Percentiles rank a stretch among this genome's conserved stretches.
Evolutionary conservation across 1,284 basidiomycete genomes (phyloP).

Genomic region (Apiotrichum akiyoshidainum): DNA sequence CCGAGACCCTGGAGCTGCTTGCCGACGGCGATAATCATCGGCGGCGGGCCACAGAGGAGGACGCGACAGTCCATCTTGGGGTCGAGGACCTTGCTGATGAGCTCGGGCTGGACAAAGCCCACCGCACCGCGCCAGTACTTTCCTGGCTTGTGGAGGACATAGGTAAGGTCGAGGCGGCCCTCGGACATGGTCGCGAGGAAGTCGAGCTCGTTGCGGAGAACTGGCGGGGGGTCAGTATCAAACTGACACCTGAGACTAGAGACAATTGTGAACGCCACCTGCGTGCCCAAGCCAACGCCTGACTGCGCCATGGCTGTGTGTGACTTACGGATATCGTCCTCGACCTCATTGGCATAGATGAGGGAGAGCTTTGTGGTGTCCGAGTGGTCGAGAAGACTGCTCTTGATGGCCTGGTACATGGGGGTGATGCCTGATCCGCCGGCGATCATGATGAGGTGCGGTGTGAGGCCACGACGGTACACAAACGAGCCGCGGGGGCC

Average conservation of each 20-base stretch:
- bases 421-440: conserved; percentile 93
- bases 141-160: conserved; percentile 92
- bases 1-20: conserved; percentile 81
- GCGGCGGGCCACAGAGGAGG: conserved; percentile 87
- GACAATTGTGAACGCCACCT: no score
- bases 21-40: conserved; percentile 97
- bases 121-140: conserved; percentile 78
- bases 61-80: conserved; percentile 63
- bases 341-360: conserved; percentile 94
- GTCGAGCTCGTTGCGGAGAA: conserved; percentile 79
- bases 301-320: background rate
- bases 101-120: conserved; percentile 92
- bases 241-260: no score
- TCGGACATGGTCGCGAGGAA: conserved; percentile 59
- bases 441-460: conserved; percentile 90
- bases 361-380: conserved; percentile 79
- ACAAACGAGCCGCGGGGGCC: conserved; percentile 93
- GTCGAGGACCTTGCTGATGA: conserved; percentile 69
- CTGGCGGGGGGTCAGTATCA: conserved; percentile 28
- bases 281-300: no score
- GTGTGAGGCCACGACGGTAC: conserved; percentile 65
- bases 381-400: conserved; percentile 75
- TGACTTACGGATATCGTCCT: conserved; percentile 66
- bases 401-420: conserved; percentile 91
- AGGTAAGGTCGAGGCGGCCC: conserved; percentile 60